Conservation (phyloP, 2,329 filamentous ascomycete genomes). For the Lasiodiplodia sp. region DNA sequence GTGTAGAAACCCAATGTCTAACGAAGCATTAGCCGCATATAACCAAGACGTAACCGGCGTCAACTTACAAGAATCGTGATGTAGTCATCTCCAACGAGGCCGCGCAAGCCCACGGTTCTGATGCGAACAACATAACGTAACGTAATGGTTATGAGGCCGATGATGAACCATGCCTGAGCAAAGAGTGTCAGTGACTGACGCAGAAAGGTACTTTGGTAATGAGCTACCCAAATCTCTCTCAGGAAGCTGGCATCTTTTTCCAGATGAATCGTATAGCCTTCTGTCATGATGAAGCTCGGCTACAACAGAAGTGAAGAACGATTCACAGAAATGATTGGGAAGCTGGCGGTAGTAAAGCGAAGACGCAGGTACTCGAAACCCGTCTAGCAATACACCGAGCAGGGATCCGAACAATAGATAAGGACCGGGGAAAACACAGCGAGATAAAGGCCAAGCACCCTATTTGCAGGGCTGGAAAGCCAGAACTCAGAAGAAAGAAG, state of each 20-base stretch:
- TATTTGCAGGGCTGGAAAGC: not conserved
- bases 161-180: constrained; percentile 34
- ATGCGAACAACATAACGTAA: constrained; percentile 47
- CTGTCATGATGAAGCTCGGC: not conserved
- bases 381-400: not conserved
- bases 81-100: constrained; percentile 51
- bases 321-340: not conserved
- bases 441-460: not conserved
- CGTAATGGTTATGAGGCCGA: constrained; percentile 44
- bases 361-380: not conserved
- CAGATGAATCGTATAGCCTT: not conserved
- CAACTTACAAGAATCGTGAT: constrained; percentile 43
- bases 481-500: not conserved
- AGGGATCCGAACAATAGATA: not conserved
- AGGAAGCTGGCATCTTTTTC: constrained; percentile 8
- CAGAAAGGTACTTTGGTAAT: no score
- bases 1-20: constrained; percentile 41
- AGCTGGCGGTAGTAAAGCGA: not conserved
- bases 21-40: not conserved
- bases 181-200: not conserved
- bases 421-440: not conserved
- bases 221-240: constrained; percentile 13
- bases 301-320: not conserved
- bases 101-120: constrained; percentile 47
- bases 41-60: no score